phyloP scores from a whole-genome alignment of 2,329 filamentous ascomycete genomes.

The Trichoderma pleuroti region DNA sequence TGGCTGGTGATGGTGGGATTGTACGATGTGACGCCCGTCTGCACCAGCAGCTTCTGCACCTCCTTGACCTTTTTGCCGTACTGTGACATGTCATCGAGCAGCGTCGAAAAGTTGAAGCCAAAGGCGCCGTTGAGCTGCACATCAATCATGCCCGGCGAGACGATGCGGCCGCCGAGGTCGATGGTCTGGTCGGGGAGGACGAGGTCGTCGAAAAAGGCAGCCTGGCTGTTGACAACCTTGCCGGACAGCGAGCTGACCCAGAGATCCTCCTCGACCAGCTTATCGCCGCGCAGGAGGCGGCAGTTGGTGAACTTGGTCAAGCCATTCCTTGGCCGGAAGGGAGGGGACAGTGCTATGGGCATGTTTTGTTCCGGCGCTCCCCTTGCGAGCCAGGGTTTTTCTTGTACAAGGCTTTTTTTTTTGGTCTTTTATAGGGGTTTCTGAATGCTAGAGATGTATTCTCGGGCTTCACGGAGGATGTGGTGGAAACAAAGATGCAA shows the following conservation, averaged over 20 bases:
- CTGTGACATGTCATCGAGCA: constrained; percentile 62
- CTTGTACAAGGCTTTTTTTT: background rate
- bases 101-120: constrained; percentile 85
- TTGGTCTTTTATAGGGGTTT: background rate
- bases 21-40: constrained; percentile 84
- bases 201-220: constrained; percentile 64
- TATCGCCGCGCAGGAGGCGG: constrained; percentile 64
- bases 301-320: constrained; percentile 92
- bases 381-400: background rate
- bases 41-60: constrained; percentile 67
- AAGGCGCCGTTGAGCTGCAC: constrained; percentile 89
- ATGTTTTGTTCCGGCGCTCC: constrained; percentile 33
- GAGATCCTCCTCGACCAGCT: constrained; percentile 72
- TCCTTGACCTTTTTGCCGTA: constrained; percentile 71
- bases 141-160: constrained; percentile 85
- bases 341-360: constrained; percentile 45
- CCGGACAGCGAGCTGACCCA: constrained; percentile 82
- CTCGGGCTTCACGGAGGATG: constrained; percentile 5
- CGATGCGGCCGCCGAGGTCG: constrained; percentile 76
- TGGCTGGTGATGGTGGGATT: constrained; percentile 83
- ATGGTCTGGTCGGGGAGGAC: constrained; percentile 69
- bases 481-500: background rate
- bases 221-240: constrained; percentile 72
- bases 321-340: constrained; percentile 40
- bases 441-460: background rate